These are phyloP conservation scores for Raphanus hybrid DNA, from an alignment of 441 rosid species.

Conservation along the genomic window DNA sequence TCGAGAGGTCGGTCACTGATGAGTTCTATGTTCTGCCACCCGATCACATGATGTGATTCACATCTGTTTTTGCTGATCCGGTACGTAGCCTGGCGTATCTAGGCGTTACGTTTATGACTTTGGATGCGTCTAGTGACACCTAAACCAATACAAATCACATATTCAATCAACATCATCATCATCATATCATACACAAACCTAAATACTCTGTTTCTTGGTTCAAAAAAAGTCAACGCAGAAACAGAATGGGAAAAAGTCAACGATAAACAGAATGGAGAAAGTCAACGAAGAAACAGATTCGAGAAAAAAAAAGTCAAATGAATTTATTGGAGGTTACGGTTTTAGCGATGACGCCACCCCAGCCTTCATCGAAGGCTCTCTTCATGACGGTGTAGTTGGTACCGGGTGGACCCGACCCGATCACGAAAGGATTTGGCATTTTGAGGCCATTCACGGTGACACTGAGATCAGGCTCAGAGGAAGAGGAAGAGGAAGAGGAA, in stretches of 20 bases:
- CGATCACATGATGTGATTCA: no score
- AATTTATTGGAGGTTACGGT: conserved; percentile 55
- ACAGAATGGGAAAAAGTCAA: no score
- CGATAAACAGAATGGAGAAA: no score
- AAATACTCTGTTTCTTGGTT: no score
- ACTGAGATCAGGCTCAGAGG: conserved; percentile 77
- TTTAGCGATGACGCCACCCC: conserved; percentile 99
- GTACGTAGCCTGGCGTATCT: conserved; percentile 80
- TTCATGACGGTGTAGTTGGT: conserved; percentile 97
- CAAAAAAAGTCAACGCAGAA: no score
- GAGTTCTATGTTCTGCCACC: no score
- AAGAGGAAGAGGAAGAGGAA: conserved; percentile 43
- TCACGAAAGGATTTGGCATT: conserved; percentile 95
- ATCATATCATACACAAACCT: no score
- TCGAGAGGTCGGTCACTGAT: no score
- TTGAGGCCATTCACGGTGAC: conserved; percentile 82
- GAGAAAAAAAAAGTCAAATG: not conserved
- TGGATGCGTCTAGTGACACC: conserved; percentile 80
- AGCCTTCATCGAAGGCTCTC: conserved; percentile 95
- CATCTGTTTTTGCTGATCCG: conserved; percentile 39
- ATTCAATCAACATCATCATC: no score
- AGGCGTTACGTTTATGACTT: conserved; percentile 92
- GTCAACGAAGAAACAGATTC: not conserved
- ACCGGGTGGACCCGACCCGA: conserved; percentile 99
- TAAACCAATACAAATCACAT: no score